phyloP scores from a whole-genome alignment of 2,329 filamentous ascomycete genomes.

The Bipolaris bicolor region DNA sequence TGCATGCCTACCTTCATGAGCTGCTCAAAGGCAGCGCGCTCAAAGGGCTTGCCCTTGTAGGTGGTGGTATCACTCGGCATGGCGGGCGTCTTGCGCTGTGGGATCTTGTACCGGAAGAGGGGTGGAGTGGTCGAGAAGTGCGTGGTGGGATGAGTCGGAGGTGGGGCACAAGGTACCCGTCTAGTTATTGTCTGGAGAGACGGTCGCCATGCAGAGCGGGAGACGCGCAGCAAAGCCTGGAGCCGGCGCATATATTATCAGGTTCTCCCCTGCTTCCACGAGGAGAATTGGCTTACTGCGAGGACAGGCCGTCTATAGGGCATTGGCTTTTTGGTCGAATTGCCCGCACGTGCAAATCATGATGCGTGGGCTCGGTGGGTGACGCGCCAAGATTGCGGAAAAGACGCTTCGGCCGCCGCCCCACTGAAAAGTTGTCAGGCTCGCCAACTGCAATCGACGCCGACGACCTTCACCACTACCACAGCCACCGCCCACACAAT shows the following conservation, averaged over 20 bases:
- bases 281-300: conserved; percentile 23
- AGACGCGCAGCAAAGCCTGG: conserved; percentile 48
- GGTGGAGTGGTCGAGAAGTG: conserved; percentile 44
- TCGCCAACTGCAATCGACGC: background rate
- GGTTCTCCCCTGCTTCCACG: conserved; percentile 27
- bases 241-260: conserved; percentile 46
- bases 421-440: conserved; percentile 25
- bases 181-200: conserved; percentile 29
- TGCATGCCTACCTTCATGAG: conserved; percentile 75
- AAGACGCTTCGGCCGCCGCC: conserved; percentile 11
- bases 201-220: conserved; percentile 36
- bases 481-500: conserved; percentile 41
- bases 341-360: conserved; percentile 2
- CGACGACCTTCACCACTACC: background rate
- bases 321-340: conserved; percentile 15
- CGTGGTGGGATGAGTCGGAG: conserved; percentile 40
- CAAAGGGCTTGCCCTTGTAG: conserved; percentile 83
- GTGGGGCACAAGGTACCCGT: conserved; percentile 41
- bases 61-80: conserved; percentile 54
- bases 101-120: conserved; percentile 37
- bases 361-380: background rate
- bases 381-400: conserved; percentile 17
- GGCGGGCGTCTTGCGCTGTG: conserved; percentile 36
- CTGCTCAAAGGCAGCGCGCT: conserved; percentile 79
- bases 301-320: conserved; percentile 12